Evolutionary conservation across 2,329 filamentous ascomycete genomes (phyloP), one percentile per base, ranked within the genome.

Genomic region (Fusarium veterinarium): DNA sequence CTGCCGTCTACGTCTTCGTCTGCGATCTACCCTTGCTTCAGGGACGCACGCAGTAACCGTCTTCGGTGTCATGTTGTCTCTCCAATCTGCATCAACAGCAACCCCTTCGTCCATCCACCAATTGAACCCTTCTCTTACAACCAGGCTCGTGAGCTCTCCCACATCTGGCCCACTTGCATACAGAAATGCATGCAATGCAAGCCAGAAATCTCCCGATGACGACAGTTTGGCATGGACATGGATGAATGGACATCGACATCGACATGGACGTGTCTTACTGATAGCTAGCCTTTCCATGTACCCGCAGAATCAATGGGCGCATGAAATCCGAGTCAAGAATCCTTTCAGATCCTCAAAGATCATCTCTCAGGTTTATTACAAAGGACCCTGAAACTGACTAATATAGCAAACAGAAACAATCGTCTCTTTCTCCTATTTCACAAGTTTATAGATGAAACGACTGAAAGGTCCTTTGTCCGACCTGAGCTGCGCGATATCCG

Each of bases 121-220:
- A 67, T 61, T 64, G 64, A 52, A 66, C 45, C 65, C 52, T 69
- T 61, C 60, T 46, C 38, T 58, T 58, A 52, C 60, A 58, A 58
- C 65, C 67, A 74, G 61, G 68, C 64, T 62, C 66, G 64, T 71
- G 64, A 74, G 67, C 35, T 60, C 67, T 60, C 46, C 58, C 66
- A 68, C 48, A 57, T 20, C 67, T 68, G 49, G 52, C 49, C 63
- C 60, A 59, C 59, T 65, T 61, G 58, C 67, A 57, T 73, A 56
- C 63, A 72, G 59, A 73, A 63, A 61, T 49, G 62, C 63, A 74
- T 73, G 67, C 66, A 71, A 68, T 60, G 64, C 67, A 69, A 37
- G 69, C 71, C 52, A 69, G 53, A 67, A 64, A 72, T 67, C 52
- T 44, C 57, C 66, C 71, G 60, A 77, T 74, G 72, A 76, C 74